Conservation (phyloP, 2,329 filamentous ascomycete genomes). For the Aphanoascus verrucosus region DNA sequence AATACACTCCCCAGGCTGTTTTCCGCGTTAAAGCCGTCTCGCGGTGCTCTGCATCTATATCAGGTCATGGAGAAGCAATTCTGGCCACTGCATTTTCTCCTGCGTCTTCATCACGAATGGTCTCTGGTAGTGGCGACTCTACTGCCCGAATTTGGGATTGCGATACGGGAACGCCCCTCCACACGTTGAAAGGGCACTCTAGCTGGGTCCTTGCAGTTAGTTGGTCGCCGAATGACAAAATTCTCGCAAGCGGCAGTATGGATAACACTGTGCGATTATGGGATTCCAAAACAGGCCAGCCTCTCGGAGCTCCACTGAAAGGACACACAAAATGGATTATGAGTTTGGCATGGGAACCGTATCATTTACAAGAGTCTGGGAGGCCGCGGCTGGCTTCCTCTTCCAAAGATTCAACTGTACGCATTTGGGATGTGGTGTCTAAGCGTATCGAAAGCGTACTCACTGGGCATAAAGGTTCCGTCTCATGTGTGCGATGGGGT, state of each 20-base stretch:
- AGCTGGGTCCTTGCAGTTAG: slow-evolving; percentile 82
- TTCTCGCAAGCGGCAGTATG: slow-evolving; percentile 82
- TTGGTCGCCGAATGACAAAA: slow-evolving; percentile 73
- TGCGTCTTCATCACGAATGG: slow-evolving; percentile 61
- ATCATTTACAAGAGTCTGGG: slow-evolving; percentile 65
- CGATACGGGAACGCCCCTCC: slow-evolving; percentile 60
- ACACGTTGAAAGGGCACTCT: slow-evolving; percentile 76
- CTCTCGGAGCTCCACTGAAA: slow-evolving; percentile 60
- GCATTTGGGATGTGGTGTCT: slow-evolving; percentile 74
- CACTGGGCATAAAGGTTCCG: slow-evolving; percentile 76
- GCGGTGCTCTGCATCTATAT: slow-evolving; percentile 75
- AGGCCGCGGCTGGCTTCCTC: slow-evolving; percentile 72
- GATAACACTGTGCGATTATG: slow-evolving; percentile 86
- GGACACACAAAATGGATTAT: slow-evolving; percentile 87
- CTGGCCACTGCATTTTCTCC: slow-evolving; percentile 79
- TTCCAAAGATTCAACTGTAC: slow-evolving; percentile 78
- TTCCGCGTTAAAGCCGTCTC: slow-evolving; percentile 90
- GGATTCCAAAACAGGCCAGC: slow-evolving; percentile 71
- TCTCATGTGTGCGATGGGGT: slow-evolving; percentile 90
- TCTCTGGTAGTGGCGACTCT: slow-evolving; percentile 81
- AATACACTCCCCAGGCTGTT: slow-evolving; percentile 73
- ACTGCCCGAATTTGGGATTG: slow-evolving; percentile 92
- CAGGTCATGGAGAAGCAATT: slow-evolving; percentile 86
- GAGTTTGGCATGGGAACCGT: slow-evolving; percentile 84
- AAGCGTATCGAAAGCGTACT: slow-evolving; percentile 71